phyloP scores from a whole-genome alignment of 805 yeast species.

The Yarrowia osloensis region DNA sequence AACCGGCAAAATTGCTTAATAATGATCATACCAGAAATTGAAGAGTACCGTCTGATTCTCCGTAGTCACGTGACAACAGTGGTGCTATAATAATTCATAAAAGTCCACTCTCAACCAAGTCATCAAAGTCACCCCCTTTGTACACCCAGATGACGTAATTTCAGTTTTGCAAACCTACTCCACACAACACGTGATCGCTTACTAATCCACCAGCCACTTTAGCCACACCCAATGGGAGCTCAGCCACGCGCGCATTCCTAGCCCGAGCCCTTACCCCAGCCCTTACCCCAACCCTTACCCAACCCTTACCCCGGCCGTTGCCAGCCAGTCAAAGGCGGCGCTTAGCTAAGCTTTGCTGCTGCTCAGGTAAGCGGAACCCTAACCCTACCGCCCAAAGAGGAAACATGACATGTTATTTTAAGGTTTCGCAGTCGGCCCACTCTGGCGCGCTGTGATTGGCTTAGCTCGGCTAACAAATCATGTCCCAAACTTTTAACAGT shows the following conservation, averaged over 20 bases:
- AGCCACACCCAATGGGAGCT: not conserved
- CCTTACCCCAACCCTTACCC: not conserved
- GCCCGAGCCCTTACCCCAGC: not conserved
- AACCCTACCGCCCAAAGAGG: not conserved
- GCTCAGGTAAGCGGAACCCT: not conserved
- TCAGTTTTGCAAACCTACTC: too few species aligned
- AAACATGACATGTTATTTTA: slow-evolving; percentile 21
- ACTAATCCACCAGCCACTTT: slow-evolving; percentile 11
- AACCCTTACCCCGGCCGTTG: not conserved
- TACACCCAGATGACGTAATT: too few species aligned
- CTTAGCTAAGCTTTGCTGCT: not conserved
- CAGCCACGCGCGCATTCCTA: not conserved
- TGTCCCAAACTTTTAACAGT: slow-evolving; percentile 28
- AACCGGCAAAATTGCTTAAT: not conserved
- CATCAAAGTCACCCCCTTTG: too few species aligned
- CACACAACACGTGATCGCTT: too few species aligned
- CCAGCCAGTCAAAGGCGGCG: not conserved
- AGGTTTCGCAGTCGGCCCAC: slow-evolving; percentile 26
- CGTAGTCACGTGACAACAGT: not conserved
- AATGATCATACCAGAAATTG: not conserved
- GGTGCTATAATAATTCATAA: too few species aligned
- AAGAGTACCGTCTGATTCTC: not conserved
- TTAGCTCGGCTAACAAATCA: slow-evolving; percentile 18
- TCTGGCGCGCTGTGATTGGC: slow-evolving; percentile 28
- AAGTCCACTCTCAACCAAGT: too few species aligned